These are phyloP conservation scores for Picea mariana DNA, from an alignment of 83 land plant genomes.

Conservation along the genomic window DNA sequence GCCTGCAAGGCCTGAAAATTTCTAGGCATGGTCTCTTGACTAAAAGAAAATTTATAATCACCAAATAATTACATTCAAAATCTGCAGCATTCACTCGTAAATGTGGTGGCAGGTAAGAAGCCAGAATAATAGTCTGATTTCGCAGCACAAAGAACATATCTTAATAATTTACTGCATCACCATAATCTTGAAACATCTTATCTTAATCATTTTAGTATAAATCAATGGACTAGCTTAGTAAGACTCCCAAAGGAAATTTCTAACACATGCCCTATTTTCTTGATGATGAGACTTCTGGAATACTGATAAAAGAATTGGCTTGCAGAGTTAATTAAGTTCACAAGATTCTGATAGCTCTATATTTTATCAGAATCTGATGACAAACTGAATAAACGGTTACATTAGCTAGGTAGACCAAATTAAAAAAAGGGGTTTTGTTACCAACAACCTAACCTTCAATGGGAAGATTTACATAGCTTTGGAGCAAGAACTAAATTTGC, in stretches of 20 bases:
- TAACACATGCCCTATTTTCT: slow-evolving; percentile 1
- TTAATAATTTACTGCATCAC: neutral
- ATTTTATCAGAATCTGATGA: neutral
- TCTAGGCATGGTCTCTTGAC: neutral
- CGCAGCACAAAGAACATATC: neutral
- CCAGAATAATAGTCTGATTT: too few species aligned
- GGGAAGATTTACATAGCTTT: slow-evolving; percentile 12
- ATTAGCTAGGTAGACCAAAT: neutral
- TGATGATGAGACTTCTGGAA: neutral
- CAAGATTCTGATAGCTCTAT: neutral
- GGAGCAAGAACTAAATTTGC: neutral
- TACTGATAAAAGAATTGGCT: slow-evolving; percentile 11
- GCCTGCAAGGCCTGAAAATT: neutral
- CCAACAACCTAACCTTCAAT: neutral
- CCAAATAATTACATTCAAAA: slow-evolving; percentile 3
- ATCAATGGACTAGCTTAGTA: neutral
- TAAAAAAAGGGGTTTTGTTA: slow-evolving; percentile 6
- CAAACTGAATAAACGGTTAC: neutral
- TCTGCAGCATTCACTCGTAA: neutral
- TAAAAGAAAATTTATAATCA: neutral
- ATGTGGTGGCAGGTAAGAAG: neutral
- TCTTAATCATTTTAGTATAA: neutral
- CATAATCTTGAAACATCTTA: neutral
- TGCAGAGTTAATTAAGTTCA: neutral
- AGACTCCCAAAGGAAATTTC: neutral